Percentiles rank a stretch among this genome's conserved stretches.
Conservation (phyloP, 768 basidiomycete species). For the Mycena rosella region DNA sequence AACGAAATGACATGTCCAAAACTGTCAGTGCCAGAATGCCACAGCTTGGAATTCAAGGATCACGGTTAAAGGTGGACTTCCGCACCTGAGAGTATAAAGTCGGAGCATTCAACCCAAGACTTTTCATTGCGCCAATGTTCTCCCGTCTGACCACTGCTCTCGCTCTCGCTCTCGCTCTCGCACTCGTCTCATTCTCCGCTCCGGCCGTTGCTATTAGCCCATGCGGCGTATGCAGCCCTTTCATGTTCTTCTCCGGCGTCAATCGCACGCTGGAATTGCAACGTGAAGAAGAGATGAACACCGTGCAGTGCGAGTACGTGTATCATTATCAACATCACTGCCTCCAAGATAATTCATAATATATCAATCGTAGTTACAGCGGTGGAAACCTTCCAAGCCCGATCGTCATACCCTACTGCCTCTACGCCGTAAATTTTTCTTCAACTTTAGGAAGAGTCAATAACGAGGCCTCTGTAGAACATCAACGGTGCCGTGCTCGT, state of each 20-base stretch:
- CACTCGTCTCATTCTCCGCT: too few species aligned
- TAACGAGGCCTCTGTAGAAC: conserved; percentile 16
- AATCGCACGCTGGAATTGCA: conserved; percentile 27
- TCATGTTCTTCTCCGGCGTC: conserved; percentile 29
- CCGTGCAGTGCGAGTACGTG: conserved; percentile 35
- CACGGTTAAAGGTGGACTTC: too few species aligned
- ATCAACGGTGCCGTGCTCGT: conserved; percentile 15
- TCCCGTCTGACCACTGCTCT: too few species aligned
- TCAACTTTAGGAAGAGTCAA: neutral
- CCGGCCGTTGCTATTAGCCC: too few species aligned
- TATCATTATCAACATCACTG: too few species aligned
- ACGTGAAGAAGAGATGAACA: conserved; percentile 20
- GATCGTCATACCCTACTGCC: conserved; percentile 15
- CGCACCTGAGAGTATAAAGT: too few species aligned
- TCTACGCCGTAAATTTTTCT: conserved; percentile 21
- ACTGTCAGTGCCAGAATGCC: too few species aligned
- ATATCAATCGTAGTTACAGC: neutral
- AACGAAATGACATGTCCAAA: too few species aligned
- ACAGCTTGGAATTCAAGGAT: too few species aligned
- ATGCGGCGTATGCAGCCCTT: neutral
- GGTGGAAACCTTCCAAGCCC: conserved; percentile 28
- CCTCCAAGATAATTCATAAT: neutral
- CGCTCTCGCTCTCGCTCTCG: too few species aligned
- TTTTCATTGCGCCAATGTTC: neutral
- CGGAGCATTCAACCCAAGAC: too few species aligned